Percentiles rank a stretch among this genome's conserved stretches.
Evolutionary conservation across 768 basidiomycete species (phyloP).

Genomic region (Lactarius quietus): DNA sequence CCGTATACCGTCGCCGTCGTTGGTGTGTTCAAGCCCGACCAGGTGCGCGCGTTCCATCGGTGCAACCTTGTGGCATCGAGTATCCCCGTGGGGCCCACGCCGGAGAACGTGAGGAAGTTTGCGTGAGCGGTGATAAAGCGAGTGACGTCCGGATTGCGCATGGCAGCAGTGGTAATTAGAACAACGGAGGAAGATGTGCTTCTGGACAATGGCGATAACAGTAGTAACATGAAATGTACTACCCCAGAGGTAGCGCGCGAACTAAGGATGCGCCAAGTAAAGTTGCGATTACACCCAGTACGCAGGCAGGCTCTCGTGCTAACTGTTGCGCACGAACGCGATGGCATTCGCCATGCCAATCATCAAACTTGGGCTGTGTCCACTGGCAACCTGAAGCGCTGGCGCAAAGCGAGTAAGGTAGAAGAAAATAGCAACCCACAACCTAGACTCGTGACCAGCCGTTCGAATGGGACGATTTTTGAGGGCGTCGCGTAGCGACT

Average conservation of each 20-base stretch:
- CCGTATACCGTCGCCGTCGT: conserved; percentile 80
- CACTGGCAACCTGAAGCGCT: not conserved
- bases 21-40: conserved; percentile 62
- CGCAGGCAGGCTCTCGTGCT: too few relatives aligned
- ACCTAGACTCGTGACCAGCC: too few relatives aligned
- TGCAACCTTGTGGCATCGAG: conserved; percentile 84
- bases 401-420: too few relatives aligned
- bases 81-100: conserved; percentile 62
- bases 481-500: too few relatives aligned
- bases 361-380: not conserved
- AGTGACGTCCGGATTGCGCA: not conserved
- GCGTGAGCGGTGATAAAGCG: conserved; percentile 43
- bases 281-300: not conserved
- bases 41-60: conserved; percentile 77
- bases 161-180: not conserved
- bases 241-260: not conserved
- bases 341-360: too few relatives aligned
- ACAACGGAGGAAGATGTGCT: not conserved
- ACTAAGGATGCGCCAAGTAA: not conserved
- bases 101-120: conserved; percentile 63
- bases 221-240: not conserved
- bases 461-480: too few relatives aligned
- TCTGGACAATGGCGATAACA: not conserved
- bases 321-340: too few relatives aligned
- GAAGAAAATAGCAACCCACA: too few relatives aligned